These are phyloP conservation scores for Penicillium malachiteum DNA, from an alignment of 495 filamentous ascomycete species.

Conservation along the genomic window DNA sequence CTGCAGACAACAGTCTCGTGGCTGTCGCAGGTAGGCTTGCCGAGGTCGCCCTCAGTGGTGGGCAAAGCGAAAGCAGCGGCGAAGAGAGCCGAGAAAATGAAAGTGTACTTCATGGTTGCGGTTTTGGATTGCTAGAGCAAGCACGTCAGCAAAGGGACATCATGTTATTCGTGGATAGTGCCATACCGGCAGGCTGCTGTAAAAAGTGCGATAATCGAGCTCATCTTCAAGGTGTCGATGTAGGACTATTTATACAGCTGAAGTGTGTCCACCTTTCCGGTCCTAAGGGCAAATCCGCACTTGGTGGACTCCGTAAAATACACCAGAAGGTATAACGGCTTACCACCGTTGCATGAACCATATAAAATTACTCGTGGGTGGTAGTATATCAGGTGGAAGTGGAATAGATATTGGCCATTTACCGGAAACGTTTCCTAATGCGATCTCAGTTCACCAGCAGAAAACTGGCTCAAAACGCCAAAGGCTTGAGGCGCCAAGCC, in stretches of 20 bases:
- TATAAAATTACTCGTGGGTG: background rate
- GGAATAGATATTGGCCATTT: background rate
- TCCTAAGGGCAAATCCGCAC: background rate
- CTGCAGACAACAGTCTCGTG: constrained; percentile 10
- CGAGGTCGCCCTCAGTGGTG: background rate
- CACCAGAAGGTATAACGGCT: background rate
- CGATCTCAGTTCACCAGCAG: no score
- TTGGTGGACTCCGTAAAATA: background rate
- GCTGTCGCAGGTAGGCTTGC: constrained; percentile 4
- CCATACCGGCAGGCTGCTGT: no score
- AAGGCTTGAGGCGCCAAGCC: background rate
- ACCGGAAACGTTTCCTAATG: background rate
- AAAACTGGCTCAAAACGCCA: background rate
- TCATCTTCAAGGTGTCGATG: no score
- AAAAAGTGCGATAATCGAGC: no score
- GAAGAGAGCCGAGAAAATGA: constrained; percentile 7
- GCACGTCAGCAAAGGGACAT: background rate
- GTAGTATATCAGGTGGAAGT: background rate
- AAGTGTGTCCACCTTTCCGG: background rate
- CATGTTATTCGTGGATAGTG: background rate
- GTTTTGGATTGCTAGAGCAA: background rate
- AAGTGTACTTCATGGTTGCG: constrained; percentile 7
- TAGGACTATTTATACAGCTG: background rate
- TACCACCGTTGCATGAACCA: background rate
- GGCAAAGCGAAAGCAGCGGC: constrained; percentile 5